A percentile compares a stretch with the other conserved stretches of the same genome.
Evolutionary conservation across 2,329 filamentous ascomycete genomes (phyloP).

Genomic region (Trichoderma semiorbis): DNA sequence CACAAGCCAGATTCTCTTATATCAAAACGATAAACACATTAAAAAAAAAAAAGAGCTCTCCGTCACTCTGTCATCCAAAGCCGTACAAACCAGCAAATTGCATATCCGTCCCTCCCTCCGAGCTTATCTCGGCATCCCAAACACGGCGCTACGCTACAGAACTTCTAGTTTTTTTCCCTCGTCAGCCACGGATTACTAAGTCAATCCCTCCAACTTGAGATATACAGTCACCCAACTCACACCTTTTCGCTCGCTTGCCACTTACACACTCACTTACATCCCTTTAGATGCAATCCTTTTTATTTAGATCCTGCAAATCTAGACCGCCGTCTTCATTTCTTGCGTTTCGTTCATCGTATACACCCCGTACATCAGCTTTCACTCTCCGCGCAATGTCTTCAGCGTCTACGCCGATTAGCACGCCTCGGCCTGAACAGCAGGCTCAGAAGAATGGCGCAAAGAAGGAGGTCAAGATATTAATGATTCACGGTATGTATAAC

Average conservation of each 20-base stretch:
- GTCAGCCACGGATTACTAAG: constrained; percentile 10
- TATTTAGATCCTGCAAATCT: neutral
- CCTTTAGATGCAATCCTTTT: neutral
- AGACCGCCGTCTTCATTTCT: neutral
- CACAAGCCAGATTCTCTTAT: neutral
- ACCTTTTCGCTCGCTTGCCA: neutral
- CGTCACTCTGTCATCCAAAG: neutral
- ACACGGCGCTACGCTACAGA: neutral
- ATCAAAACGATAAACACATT: neutral
- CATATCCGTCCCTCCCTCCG: neutral
- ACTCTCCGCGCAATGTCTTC: constrained; percentile 29
- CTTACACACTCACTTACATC: neutral
- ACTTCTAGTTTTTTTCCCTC: neutral
- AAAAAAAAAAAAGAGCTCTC: neutral
- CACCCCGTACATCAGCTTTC: neutral
- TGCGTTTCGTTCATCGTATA: constrained; percentile 23
- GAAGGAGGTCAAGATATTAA: constrained; percentile 63
- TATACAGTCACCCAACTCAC: neutral
- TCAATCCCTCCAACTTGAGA: neutral
- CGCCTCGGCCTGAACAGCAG: constrained; percentile 26
- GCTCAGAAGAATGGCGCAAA: constrained; percentile 37
- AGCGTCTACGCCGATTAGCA: constrained; percentile 21
- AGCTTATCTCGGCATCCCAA: neutral
- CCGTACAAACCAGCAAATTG: neutral
- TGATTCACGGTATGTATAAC: constrained; percentile 63